A percentile compares a stretch with the other conserved stretches of the same genome.
These are phyloP conservation scores for Taiozyma sp. DNA, from an alignment of 1,139 yeast genomes.

Conservation along the genomic window DNA sequence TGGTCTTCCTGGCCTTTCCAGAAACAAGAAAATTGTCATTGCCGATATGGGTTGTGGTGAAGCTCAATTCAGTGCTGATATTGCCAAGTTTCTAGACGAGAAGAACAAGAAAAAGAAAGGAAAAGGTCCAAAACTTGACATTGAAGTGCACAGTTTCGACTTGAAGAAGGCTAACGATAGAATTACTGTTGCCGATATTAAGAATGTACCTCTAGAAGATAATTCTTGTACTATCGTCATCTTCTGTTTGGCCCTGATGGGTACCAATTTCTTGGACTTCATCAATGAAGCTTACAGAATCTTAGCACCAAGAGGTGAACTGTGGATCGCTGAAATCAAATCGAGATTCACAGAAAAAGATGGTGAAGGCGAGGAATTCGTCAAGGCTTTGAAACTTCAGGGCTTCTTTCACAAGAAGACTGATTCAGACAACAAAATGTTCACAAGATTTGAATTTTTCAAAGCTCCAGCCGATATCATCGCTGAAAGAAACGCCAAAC, in stretches of 20 bases:
- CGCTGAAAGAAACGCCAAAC: constrained; percentile 57
- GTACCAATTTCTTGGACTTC: constrained; percentile 91
- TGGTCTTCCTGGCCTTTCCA: constrained; percentile 71
- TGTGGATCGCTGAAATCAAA: constrained; percentile 97
- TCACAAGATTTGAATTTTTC: constrained; percentile 88
- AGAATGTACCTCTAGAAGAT: constrained; percentile 78
- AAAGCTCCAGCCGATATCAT: constrained; percentile 73
- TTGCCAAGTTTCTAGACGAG: constrained; percentile 43
- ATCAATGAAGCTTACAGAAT: constrained; percentile 85
- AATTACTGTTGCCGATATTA: constrained; percentile 93
- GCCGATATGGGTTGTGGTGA: constrained; percentile 99
- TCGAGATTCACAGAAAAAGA: constrained; percentile 69
- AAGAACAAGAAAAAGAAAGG: constrained; percentile 31
- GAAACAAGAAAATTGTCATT: constrained; percentile 52
- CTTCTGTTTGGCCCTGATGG: constrained; percentile 94
- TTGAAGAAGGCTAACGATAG: constrained; percentile 79
- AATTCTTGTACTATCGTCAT: constrained; percentile 78
- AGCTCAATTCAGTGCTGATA: constrained; percentile 74
- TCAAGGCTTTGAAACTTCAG: constrained; percentile 61
- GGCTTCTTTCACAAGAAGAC: constrained; percentile 89
- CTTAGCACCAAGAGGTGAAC: constrained; percentile 83
- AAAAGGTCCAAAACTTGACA: constrained; percentile 31
- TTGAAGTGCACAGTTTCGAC: constrained; percentile 84
- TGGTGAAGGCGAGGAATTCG: constrained; percentile 74
- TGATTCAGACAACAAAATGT: constrained; percentile 88